Evolutionary conservation across 495 filamentous ascomycete genomes (phyloP).

Genomic region (Articulospora tetracladia): DNA sequence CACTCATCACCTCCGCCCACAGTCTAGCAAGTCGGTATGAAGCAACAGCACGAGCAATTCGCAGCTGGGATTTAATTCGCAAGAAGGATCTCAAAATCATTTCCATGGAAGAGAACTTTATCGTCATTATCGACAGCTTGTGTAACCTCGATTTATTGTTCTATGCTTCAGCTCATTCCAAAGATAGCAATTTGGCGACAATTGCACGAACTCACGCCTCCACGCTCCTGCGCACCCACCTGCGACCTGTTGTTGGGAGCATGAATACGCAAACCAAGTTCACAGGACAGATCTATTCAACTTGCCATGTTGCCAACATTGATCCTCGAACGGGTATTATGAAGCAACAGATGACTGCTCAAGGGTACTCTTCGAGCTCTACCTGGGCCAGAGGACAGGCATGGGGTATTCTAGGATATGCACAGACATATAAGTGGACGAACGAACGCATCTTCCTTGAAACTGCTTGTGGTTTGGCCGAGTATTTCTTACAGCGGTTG

Average conservation of each 20-base stretch:
- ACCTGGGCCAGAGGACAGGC: slow-evolving; percentile 42
- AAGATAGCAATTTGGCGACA: slow-evolving; percentile 20
- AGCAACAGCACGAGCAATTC: slow-evolving; percentile 28
- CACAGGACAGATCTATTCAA: slow-evolving; percentile 16
- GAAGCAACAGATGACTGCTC: slow-evolving; percentile 32
- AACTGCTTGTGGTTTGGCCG: slow-evolving; percentile 28
- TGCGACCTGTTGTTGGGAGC: slow-evolving; percentile 26
- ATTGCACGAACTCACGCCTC: slow-evolving; percentile 36
- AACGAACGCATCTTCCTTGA: slow-evolving; percentile 32
- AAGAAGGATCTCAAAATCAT: slow-evolving; percentile 25
- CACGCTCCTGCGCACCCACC: slow-evolving; percentile 26
- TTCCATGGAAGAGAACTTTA: slow-evolving; percentile 26
- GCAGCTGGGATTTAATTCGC: slow-evolving; percentile 34
- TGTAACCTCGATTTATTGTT: slow-evolving; percentile 39
- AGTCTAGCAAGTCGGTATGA: slow-evolving; percentile 34
- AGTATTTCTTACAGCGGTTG: slow-evolving; percentile 35
- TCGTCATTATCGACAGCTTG: slow-evolving; percentile 44
- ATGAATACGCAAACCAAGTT: neutral
- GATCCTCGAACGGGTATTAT: slow-evolving; percentile 28
- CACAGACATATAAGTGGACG: slow-evolving; percentile 40
- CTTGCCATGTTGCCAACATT: slow-evolving; percentile 38
- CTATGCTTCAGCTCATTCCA: slow-evolving; percentile 31
- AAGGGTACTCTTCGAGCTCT: slow-evolving; percentile 35
- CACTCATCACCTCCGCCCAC: slow-evolving; percentile 31
- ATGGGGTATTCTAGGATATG: slow-evolving; percentile 40